These are phyloP conservation scores for Umbelopsis sp. DNA, from an alignment of 192 early-diverging fungal genomes.

Conservation along the genomic window DNA sequence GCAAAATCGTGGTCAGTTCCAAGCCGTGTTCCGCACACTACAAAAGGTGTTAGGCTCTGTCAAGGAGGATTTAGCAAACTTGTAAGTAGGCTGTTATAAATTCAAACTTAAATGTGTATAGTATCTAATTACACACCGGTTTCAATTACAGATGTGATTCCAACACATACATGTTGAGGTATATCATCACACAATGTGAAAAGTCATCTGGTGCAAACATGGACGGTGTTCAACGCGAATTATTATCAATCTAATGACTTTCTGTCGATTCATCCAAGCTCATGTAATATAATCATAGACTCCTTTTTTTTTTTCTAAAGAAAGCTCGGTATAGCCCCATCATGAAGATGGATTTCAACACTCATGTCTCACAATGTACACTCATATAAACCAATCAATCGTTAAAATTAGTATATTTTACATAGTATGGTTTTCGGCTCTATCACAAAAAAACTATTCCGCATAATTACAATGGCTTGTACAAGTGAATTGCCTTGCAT, in stretches of 20 bases:
- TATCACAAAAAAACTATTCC: not conserved
- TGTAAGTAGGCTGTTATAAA: conserved; percentile 44
- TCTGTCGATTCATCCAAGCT: not conserved
- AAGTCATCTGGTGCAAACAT: conserved; percentile 15
- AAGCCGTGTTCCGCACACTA: conserved; percentile 78
- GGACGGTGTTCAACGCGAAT: not conserved
- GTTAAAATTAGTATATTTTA: not conserved
- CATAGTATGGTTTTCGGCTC: not conserved
- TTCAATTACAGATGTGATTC: conserved; percentile 68
- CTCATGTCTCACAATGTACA: conserved; percentile 13
- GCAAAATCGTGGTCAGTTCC: conserved; percentile 60
- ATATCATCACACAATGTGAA: conserved; percentile 51
- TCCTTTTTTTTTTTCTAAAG: not conserved
- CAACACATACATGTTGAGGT: conserved; percentile 75
- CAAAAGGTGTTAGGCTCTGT: conserved; percentile 67
- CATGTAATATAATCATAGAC: conserved; percentile 18
- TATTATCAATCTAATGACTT: not conserved
- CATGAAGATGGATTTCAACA: conserved; percentile 5
- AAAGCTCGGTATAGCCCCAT: not conserved
- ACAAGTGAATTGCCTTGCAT: not conserved
- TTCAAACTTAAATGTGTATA: not conserved
- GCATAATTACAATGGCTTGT: not conserved
- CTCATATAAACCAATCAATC: not conserved
- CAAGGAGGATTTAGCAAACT: conserved; percentile 57
- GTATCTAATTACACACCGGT: conserved; percentile 7